Evolutionary conservation across 202 grass and related monocot genomes (phyloP), one percentile per base, ranked within the genome.

Genomic region (Schoenoplectus triqueter): DNA sequence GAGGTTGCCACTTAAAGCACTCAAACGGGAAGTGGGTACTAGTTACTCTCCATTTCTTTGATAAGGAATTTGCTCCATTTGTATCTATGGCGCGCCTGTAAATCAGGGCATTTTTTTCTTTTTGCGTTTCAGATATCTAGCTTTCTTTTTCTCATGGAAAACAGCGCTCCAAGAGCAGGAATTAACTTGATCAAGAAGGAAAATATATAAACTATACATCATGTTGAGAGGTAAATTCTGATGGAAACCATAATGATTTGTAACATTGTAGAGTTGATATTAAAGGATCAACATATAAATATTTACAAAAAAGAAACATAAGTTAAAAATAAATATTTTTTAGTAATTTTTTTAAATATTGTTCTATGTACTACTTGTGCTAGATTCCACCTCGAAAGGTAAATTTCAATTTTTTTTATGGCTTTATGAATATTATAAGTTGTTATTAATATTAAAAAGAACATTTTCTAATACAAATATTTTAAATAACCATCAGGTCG

Each of bases 1-100:
- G 17, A 67, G 83, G 47, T n/a, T 22, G 6, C 74, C 63, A 56
- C 48, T 76, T 80, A 76, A 50, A 45, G 59, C 18, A 76, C 8
- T 20, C 10, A 64, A 49, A 39, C 59, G 44, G 81, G 8, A 3
- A 49, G 77, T 42, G 7, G 13, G 6, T 44, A 44, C 1, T 60
- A 60, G 52, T 60, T 14, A 10, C 31, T 31, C 54, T 60, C 54
- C 74, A 7, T n/a, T 78, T 61, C n/a, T 7, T 11, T 73, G 2
- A 15, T 3, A 40, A 20, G 5, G 11, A 6, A 41, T 1, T 55
- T 77, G 47, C 21, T 77, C 73, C 51, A 40, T 57, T 77, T 56
- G 14, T 59, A 4, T 49, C 8, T 20, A 21, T 9, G 14, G 2
- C 49, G 14, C 31, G 13, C 42, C 4, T 47, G 4, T 47, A 48